Conservation (phyloP, 2,329 filamentous ascomycete species). For the Ceratocystis alfenasii region DNA sequence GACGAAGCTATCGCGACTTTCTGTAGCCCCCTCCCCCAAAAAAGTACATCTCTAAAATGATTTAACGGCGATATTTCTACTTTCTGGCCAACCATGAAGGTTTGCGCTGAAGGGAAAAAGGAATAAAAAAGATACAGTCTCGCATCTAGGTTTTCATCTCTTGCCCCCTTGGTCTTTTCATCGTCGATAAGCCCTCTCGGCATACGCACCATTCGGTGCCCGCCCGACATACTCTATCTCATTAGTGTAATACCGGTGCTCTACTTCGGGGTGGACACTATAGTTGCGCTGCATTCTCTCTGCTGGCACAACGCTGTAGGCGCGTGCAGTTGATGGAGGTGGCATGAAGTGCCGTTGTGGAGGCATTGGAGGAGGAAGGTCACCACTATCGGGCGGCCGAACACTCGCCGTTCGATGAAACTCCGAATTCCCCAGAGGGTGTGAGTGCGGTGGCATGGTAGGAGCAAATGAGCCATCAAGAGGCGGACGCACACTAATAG, state of each 20-base stretch:
- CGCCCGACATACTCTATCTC: conserved; percentile 23
- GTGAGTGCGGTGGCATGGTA: conserved; percentile 38
- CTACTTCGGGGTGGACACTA: conserved; percentile 32
- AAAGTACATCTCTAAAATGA: too few relatives aligned
- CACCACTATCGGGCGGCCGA: conserved; percentile 29
- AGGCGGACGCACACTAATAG: conserved; percentile 15
- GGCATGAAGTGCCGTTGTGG: conserved; percentile 26
- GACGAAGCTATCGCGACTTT: too few relatives aligned
- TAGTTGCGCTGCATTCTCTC: conserved; percentile 31
- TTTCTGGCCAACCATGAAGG: too few relatives aligned
- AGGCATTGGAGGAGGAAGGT: conserved; percentile 1
- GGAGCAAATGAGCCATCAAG: not conserved
- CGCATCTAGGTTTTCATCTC: not conserved
- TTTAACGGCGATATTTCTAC: too few relatives aligned
- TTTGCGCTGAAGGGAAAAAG: too few relatives aligned
- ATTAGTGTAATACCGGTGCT: conserved; percentile 35
- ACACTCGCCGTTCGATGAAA: conserved; percentile 37
- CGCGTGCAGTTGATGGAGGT: conserved; percentile 27
- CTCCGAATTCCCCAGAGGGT: conserved; percentile 31
- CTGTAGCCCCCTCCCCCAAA: too few relatives aligned
- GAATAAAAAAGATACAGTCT: too few relatives aligned
- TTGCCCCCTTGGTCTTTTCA: not conserved
- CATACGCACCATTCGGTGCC: conserved; percentile 21
- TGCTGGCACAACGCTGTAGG: conserved; percentile 29
- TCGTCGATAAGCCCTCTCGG: conserved; percentile 21